Evolutionary conservation across 164 flowering plant species (phyloP).

Genomic region (Platanus orientalis): DNA sequence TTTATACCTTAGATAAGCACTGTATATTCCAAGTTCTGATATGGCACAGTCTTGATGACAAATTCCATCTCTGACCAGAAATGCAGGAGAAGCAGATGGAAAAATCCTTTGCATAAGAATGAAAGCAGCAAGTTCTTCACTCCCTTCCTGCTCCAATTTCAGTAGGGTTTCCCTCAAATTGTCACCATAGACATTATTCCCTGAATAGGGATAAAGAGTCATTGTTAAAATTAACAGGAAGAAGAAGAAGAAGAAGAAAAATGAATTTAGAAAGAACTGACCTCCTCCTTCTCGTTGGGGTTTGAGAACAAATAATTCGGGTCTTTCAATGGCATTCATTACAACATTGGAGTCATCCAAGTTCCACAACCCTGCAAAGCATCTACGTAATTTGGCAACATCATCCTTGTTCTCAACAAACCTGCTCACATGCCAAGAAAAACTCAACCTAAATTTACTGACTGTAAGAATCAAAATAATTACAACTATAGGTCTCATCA

Average conservation of each 20-base stretch:
- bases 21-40: slow-evolving; percentile 68
- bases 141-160: slow-evolving; percentile 44
- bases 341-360: slow-evolving; percentile 48
- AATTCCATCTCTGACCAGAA: slow-evolving; percentile 54
- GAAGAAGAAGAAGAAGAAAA: neutral
- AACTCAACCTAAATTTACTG: neutral
- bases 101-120: slow-evolving; percentile 81
- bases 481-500: neutral
- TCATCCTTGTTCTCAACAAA: slow-evolving; percentile 67
- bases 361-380: slow-evolving; percentile 86
- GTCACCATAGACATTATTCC: slow-evolving; percentile 71
- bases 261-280: slow-evolving; percentile 11
- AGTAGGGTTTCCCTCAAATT: slow-evolving; percentile 49
- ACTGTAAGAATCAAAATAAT: neutral
- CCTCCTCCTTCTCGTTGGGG: slow-evolving; percentile 94
- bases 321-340: slow-evolving; percentile 51
- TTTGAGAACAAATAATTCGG: slow-evolving; percentile 64
- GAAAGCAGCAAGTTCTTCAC: slow-evolving; percentile 64
- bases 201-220: slow-evolving; percentile 21
- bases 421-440: neutral
- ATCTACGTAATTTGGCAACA: slow-evolving; percentile 54
- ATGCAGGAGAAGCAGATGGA: slow-evolving; percentile 38
- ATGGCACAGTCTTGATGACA: slow-evolving; percentile 53
- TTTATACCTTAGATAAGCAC: slow-evolving; percentile 68
- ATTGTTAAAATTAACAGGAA: neutral